phyloP scores from a whole-genome alignment of 805 yeast genomes.

The Myxozyma kluyveri region DNA sequence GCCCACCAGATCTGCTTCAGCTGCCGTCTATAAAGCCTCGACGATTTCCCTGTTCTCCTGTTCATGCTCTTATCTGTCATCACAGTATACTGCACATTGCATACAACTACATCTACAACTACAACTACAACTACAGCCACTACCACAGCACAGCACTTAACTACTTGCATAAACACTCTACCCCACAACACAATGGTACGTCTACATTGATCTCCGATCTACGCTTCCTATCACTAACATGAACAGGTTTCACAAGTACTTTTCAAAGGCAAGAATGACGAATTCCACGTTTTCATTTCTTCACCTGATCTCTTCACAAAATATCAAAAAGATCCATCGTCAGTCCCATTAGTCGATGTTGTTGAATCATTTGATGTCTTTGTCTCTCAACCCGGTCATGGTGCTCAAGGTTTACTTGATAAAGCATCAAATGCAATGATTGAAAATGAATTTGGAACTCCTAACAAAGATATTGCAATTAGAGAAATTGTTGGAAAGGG shows the following conservation, averaged over 20 bases:
- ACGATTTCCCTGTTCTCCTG: too few species aligned
- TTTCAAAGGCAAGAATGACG: conserved; percentile 57
- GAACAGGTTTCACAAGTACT: conserved; percentile 11
- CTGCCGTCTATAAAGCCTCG: too few species aligned
- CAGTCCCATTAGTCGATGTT: conserved; percentile 58
- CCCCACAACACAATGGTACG: background rate
- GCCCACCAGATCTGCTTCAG: too few species aligned
- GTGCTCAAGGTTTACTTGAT: conserved; percentile 66
- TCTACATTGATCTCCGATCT: background rate
- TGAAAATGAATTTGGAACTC: conserved; percentile 63
- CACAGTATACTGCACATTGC: too few species aligned
- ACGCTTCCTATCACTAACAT: background rate
- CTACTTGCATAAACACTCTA: too few species aligned
- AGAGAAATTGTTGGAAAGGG: conserved; percentile 62
- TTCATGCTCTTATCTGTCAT: too few species aligned
- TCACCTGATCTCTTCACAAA: conserved; percentile 49
- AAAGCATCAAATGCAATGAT: conserved; percentile 68
- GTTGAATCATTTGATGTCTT: conserved; percentile 67
- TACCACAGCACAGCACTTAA: too few species aligned
- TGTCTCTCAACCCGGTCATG: conserved; percentile 47
- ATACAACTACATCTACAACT: too few species aligned
- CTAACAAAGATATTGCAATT: conserved; percentile 55
- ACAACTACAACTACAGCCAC: too few species aligned
- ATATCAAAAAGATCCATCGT: conserved; percentile 47
- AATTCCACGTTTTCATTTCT: conserved; percentile 65